Evolutionary conservation across 2,329 filamentous ascomycete genomes (phyloP).

Genomic region (Aspergillus sp.): DNA sequence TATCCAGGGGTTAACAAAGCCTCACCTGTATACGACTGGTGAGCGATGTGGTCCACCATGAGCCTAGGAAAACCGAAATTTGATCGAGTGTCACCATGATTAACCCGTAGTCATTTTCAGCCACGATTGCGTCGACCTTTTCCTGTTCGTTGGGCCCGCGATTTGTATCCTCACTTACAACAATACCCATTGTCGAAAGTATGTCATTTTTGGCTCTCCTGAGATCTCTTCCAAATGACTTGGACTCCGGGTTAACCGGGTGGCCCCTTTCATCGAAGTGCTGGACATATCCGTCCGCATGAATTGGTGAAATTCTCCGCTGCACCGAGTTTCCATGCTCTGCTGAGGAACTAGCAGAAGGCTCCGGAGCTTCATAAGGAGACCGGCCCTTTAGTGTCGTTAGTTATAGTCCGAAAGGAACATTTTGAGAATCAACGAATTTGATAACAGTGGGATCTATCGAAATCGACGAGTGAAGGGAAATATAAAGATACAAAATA

Average conservation of each 20-base stretch:
- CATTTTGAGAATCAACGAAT: not conserved
- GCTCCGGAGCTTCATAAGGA: slow-evolving; percentile 46
- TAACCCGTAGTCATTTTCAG: slow-evolving; percentile 46
- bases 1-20: not conserved
- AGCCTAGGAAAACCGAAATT: slow-evolving; percentile 40
- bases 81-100: slow-evolving; percentile 44
- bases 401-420: slow-evolving; percentile 14
- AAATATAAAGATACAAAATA: not conserved
- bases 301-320: slow-evolving; percentile 26
- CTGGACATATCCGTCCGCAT: slow-evolving; percentile 47
- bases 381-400: slow-evolving; percentile 43
- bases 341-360: slow-evolving; percentile 18
- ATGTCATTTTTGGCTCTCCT: slow-evolving; percentile 53
- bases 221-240: slow-evolving; percentile 39
- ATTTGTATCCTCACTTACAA: slow-evolving; percentile 44
- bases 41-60: slow-evolving; percentile 44
- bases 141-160: slow-evolving; percentile 38
- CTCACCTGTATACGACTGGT: slow-evolving; percentile 40
- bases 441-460: not conserved
- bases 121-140: slow-evolving; percentile 37
- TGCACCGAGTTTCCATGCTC: slow-evolving; percentile 21
- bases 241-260: slow-evolving; percentile 46
- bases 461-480: not conserved
- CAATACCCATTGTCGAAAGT: slow-evolving; percentile 50
- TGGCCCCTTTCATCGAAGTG: slow-evolving; percentile 50